Base-by-base conservation (phyloP, 768 basidiomycete genomes). In the Hirschioporus abietinus region DNA sequence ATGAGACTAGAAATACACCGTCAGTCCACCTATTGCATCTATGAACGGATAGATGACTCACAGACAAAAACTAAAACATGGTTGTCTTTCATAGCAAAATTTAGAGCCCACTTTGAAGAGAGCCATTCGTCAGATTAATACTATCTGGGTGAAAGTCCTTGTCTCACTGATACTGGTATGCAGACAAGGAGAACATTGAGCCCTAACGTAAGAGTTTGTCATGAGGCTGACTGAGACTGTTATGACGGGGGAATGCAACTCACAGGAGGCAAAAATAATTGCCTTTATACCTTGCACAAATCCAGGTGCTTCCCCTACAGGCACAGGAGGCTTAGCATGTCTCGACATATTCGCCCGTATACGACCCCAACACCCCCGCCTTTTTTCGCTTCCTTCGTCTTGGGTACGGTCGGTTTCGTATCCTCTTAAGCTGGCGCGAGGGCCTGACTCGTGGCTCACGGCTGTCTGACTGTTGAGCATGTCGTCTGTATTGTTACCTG, bases 61-160 rank as follows among this genome's bases (percentile, higher is more conserved):
- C 92, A 88, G 67, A 92, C 80, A 67, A 93, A 93, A 67, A 92
- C 77, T 17, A 92, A 76, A 7, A 87, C 91, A 71, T 91, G 75
- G 67, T 83, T 79, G 27, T 79, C 66, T 0, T 82, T 79, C 30
- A 86, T 67, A 0, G 82, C 82, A 63, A 90, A 92, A 75, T 92
- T 79, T 2, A 92, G 78, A 2, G 83, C 88, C 91, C 91, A 92
- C 91, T 92, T 69, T 20, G 30, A 67, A 18, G 67, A 34, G 24
- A n/a, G 57, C 24, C 35, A 6, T 7, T 30, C 17, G 26, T 58
- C 30, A 52, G 66, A 26, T 63, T 23, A n/a, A 27, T 69, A 9
- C 66, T 35, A 58, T 10, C 42, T 18, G 35, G 18, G n/a, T n/a
- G 58, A 25, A 58, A 58, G 20, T 67, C 25, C 4, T 27, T 24